These are phyloP conservation scores for Lagerstroemia speciosa DNA, from an alignment of 345 rosid genomes.

Conservation along the genomic window DNA sequence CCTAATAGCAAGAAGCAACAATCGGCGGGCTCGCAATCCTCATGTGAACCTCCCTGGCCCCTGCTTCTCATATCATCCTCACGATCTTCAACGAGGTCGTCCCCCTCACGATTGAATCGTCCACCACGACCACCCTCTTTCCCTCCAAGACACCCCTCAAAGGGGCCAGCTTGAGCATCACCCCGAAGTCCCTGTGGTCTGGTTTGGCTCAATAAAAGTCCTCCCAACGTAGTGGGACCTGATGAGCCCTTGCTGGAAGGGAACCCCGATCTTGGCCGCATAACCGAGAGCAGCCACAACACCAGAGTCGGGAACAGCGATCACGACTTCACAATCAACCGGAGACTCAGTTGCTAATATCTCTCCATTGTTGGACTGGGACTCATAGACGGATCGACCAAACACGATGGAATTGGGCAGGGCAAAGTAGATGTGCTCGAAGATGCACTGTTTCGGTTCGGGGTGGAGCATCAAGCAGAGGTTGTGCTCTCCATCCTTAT, in stretches of 20 bases:
- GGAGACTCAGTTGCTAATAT: slow-evolving; percentile 73
- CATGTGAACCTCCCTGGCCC: slow-evolving; percentile 94
- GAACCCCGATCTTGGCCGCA: slow-evolving; percentile 71
- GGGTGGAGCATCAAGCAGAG: slow-evolving; percentile 61
- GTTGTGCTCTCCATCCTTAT: slow-evolving; percentile 74
- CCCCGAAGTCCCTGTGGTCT: slow-evolving; percentile 92
- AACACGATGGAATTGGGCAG: slow-evolving; percentile 80
- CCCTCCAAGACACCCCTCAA: slow-evolving; percentile 80
- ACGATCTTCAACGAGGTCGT: slow-evolving; percentile 89
- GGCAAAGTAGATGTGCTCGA: slow-evolving; percentile 86
- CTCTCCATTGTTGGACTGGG: slow-evolving; percentile 61
- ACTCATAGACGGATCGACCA: slow-evolving; percentile 82
- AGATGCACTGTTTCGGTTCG: slow-evolving; percentile 82
- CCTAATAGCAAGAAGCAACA: slow-evolving; percentile 74
- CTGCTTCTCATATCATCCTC: slow-evolving; percentile 73
- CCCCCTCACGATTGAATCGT: slow-evolving; percentile 89
- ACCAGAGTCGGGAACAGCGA: slow-evolving; percentile 94
- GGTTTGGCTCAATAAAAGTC: slow-evolving; percentile 89
- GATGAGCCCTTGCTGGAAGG: slow-evolving; percentile 80
- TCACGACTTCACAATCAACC: slow-evolving; percentile 89
- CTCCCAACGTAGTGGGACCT: slow-evolving; percentile 95
- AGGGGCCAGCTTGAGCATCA: slow-evolving; percentile 85
- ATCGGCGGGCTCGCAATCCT: slow-evolving; percentile 96
- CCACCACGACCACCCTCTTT: slow-evolving; percentile 87
- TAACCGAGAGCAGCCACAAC: slow-evolving; percentile 95